Percentiles rank a stretch among this genome's conserved stretches.
Evolutionary conservation across 495 filamentous ascomycete species (phyloP).

Genomic region (Barbatosphaeria neglecta): DNA sequence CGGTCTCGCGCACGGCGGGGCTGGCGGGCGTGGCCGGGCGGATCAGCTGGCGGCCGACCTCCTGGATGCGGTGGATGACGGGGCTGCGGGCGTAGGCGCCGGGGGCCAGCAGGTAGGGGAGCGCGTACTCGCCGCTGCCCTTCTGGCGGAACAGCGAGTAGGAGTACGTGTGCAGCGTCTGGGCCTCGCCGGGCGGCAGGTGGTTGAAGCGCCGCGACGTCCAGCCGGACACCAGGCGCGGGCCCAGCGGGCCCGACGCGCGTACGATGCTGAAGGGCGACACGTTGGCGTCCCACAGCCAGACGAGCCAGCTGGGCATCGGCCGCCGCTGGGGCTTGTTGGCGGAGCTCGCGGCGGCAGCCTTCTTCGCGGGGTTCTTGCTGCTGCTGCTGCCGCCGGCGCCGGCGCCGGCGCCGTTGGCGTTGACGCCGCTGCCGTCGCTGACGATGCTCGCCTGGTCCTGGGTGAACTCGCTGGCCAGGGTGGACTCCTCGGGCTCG

Average conservation of each 20-base stretch:
- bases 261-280: slow-evolving; percentile 87
- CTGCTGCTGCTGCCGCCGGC: slow-evolving; percentile 6
- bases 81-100: slow-evolving; percentile 87
- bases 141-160: slow-evolving; percentile 89
- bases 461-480: slow-evolving; percentile 63
- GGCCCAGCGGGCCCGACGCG: slow-evolving; percentile 82
- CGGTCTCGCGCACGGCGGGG: slow-evolving; percentile 46
- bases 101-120: slow-evolving; percentile 85
- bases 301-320: slow-evolving; percentile 72
- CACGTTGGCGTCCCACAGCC: slow-evolving; percentile 94
- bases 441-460: slow-evolving; percentile 51
- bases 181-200: slow-evolving; percentile 66
- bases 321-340: slow-evolving; percentile 36
- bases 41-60: slow-evolving; percentile 61
- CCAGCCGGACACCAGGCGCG: slow-evolving; percentile 89
- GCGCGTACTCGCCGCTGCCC: slow-evolving; percentile 89
- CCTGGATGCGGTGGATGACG: slow-evolving; percentile 72
- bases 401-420: slow-evolving; percentile 14
- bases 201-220: slow-evolving; percentile 85
- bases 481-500: slow-evolving; percentile 55
- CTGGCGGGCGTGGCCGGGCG: slow-evolving; percentile 19
- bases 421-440: slow-evolving; percentile 8
- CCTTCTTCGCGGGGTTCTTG: slow-evolving; percentile 13
- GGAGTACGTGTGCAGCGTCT: slow-evolving; percentile 79
- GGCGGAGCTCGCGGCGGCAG: slow-evolving; percentile 10